phyloP scores from a whole-genome alignment of 2,329 filamentous ascomycete species.

The Epichloe gansuensis region DNA sequence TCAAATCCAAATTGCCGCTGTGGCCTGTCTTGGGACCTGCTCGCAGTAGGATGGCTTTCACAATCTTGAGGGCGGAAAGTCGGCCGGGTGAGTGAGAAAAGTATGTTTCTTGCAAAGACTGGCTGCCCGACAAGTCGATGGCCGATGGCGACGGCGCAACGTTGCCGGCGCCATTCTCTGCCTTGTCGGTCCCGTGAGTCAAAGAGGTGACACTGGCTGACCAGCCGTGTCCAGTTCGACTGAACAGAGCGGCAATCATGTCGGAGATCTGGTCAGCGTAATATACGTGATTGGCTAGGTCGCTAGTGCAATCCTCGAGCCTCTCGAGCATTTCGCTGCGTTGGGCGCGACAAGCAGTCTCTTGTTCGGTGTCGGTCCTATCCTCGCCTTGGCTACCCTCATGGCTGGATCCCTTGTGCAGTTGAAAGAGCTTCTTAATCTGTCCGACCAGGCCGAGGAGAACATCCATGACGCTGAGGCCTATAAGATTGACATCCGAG shows the following conservation, averaged over 20 bases:
- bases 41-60: slow-evolving; percentile 72
- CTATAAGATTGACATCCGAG: slow-evolving; percentile 87
- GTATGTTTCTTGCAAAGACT: slow-evolving; percentile 35
- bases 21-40: slow-evolving; percentile 58
- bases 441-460: slow-evolving; percentile 76
- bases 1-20: slow-evolving; percentile 49
- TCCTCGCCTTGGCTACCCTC: slow-evolving; percentile 22
- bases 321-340: slow-evolving; percentile 54
- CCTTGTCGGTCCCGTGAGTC: slow-evolving; percentile 27
- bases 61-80: slow-evolving; percentile 57
- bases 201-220: slow-evolving; percentile 31
- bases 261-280: slow-evolving; percentile 94
- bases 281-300: slow-evolving; percentile 87
- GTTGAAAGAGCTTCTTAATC: slow-evolving; percentile 63
- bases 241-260: slow-evolving; percentile 75
- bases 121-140: slow-evolving; percentile 30
- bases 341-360: slow-evolving; percentile 27
- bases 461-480: slow-evolving; percentile 91
- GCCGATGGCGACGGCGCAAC: slow-evolving; percentile 18
- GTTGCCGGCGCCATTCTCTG: slow-evolving; percentile 28
- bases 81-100: slow-evolving; percentile 44
- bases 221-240: slow-evolving; percentile 58
- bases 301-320: slow-evolving; percentile 75
- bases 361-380: slow-evolving; percentile 19
- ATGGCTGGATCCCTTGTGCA: slow-evolving; percentile 30